These are phyloP conservation scores for Boletellus dicymbophilus DNA, from an alignment of 1,284 basidiomycete species.

Conservation along the genomic window DNA sequence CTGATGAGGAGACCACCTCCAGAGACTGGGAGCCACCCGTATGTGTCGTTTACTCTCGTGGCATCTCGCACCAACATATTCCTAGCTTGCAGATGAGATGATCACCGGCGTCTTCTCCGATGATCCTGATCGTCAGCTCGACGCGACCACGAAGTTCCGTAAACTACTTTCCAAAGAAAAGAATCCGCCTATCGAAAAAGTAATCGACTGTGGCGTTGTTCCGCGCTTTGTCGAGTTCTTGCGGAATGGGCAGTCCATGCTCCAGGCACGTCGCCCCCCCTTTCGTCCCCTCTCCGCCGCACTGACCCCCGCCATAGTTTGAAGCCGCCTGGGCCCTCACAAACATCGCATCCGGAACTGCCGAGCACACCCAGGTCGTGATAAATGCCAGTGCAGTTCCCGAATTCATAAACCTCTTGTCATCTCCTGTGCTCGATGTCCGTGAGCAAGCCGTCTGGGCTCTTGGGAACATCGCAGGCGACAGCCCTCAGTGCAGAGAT, in stretches of 20 bases:
- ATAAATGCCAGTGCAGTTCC: constrained; percentile 95
- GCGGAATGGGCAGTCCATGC: constrained; percentile 87
- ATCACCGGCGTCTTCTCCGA: constrained; percentile 92
- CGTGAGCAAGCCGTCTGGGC: constrained; percentile 98
- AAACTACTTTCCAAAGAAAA: constrained; percentile 99
- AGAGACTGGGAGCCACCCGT: constrained; percentile 79
- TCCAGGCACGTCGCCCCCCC: constrained; percentile 70
- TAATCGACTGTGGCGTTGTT: constrained; percentile 97
- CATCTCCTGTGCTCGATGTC: constrained; percentile 86
- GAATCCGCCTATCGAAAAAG: constrained; percentile 99
- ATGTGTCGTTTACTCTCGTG: constrained; percentile 29
- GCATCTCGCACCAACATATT: constrained; percentile 7
- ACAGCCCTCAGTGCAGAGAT: constrained; percentile 93
- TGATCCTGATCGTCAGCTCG: constrained; percentile 89
- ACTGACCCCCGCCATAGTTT: constrained; percentile 59
- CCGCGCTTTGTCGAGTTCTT: constrained; percentile 98
- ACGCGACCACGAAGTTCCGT: constrained; percentile 96
- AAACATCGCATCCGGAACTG: constrained; percentile 99
- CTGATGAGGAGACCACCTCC: constrained; percentile 81
- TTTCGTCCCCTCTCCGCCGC: neutral
- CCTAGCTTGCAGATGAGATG: constrained; percentile 88
- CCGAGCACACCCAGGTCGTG: constrained; percentile 98
- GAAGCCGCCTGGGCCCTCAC: constrained; percentile 99
- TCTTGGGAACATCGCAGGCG: constrained; percentile 94
- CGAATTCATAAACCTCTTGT: constrained; percentile 95